A percentile compares a stretch with the other conserved stretches of the same genome.
These are phyloP conservation scores for Calonectria honghensis DNA, from an alignment of 2,329 filamentous ascomycete species.

Conservation along the genomic window DNA sequence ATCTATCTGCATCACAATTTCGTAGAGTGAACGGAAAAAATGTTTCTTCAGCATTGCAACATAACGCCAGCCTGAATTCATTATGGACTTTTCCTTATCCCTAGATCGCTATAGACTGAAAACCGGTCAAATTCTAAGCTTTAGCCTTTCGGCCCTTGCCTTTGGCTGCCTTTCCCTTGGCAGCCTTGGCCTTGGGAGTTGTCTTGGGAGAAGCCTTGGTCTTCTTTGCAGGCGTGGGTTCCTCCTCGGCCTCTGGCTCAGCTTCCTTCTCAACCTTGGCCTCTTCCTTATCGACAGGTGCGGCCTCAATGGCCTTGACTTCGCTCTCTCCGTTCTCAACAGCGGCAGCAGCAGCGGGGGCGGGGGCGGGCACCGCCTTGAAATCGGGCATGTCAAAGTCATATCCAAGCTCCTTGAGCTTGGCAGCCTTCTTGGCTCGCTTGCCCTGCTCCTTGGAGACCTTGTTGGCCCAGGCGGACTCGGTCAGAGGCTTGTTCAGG, in stretches of 20 bases:
- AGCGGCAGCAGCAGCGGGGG: constrained; percentile 62
- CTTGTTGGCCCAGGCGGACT: constrained; percentile 86
- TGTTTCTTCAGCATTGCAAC: constrained; percentile 36
- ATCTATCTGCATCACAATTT: constrained; percentile 27
- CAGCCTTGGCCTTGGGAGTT: constrained; percentile 52
- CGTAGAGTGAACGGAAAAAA: constrained; percentile 6
- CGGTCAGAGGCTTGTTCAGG: constrained; percentile 82
- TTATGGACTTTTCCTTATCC: constrained; percentile 54
- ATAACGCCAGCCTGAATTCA: constrained; percentile 48
- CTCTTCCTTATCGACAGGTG: constrained; percentile 58
- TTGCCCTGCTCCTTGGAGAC: constrained; percentile 83
- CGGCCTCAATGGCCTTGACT: constrained; percentile 62
- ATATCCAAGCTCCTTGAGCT: constrained; percentile 88
- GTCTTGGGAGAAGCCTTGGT: constrained; percentile 48
- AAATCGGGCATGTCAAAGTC: constrained; percentile 85
- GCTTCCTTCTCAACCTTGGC: constrained; percentile 49
- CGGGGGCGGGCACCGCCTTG: constrained; percentile 72
- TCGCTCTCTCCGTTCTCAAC: constrained; percentile 60
- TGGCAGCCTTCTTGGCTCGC: constrained; percentile 80
- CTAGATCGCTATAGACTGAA: constrained; percentile 54
- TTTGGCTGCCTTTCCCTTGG: constrained; percentile 60
- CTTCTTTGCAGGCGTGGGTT: constrained; percentile 43
- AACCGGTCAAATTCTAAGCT: constrained; percentile 57
- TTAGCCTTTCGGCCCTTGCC: constrained; percentile 61
- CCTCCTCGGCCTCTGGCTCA: constrained; percentile 51